phyloP scores from a whole-genome alignment of 768 basidiomycete genomes.

The Kondoa malvinella region DNA sequence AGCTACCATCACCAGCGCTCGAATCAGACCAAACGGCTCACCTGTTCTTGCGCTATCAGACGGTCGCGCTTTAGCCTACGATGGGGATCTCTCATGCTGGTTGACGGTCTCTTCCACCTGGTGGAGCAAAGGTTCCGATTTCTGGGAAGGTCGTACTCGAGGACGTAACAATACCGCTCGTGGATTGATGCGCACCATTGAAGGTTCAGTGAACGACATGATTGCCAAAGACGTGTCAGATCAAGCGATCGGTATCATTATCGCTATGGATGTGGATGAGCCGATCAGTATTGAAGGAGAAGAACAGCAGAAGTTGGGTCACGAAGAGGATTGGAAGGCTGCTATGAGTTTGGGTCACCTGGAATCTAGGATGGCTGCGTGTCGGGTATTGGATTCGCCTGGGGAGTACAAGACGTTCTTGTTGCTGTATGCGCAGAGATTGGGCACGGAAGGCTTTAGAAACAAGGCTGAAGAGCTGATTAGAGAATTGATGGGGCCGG shows the following conservation, averaged over 20 bases:
- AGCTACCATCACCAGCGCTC: conserved; percentile 37
- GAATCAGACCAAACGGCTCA: conserved; percentile 59
- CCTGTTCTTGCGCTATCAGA: conserved; percentile 61
- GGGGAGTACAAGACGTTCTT: conserved; percentile 65
- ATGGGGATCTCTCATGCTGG: conserved; percentile 50
- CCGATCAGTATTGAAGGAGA: conserved; percentile 14
- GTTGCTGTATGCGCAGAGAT: conserved; percentile 57
- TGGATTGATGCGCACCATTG: conserved; percentile 23
- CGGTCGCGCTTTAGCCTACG: conserved; percentile 66
- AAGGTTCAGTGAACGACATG: conserved; percentile 27
- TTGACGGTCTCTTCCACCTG: conserved; percentile 59
- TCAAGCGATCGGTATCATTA: not conserved
- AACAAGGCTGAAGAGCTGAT: conserved; percentile 81
- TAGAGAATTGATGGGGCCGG: conserved; percentile 72
- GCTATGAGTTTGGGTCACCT: conserved; percentile 76
- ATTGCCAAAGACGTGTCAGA: conserved; percentile 13
- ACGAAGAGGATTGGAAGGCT: conserved; percentile 22
- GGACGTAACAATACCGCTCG: conserved; percentile 30
- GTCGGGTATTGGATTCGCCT: conserved; percentile 59
- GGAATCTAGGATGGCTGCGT: conserved; percentile 62
- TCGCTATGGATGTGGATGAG: not conserved
- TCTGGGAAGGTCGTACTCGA: conserved; percentile 59
- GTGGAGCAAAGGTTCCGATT: conserved; percentile 69
- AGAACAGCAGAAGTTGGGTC: conserved; percentile 12
- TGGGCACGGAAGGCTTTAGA: conserved; percentile 76